Percentiles rank a stretch among this genome's conserved stretches.
Conservation (phyloP, 2,329 filamentous ascomycete species). For the Microcera coccophila region DNA sequence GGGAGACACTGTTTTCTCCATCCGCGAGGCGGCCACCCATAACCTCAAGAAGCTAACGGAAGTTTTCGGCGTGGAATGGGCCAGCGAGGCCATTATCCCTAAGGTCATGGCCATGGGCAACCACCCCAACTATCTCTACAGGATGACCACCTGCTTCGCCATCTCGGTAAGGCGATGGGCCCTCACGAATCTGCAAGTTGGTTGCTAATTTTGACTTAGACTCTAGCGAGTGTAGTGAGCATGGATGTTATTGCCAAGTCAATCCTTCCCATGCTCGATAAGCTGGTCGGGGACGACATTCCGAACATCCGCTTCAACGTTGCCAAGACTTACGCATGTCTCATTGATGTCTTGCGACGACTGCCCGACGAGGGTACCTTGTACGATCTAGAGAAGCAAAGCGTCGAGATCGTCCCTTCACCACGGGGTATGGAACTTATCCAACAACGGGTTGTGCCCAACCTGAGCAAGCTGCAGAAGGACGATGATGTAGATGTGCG, state of each 20-base stretch:
- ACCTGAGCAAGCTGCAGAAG: constrained; percentile 90
- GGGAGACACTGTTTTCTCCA: constrained; percentile 97
- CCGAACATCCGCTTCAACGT: constrained; percentile 99
- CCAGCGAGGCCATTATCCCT: constrained; percentile 92
- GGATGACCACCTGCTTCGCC: constrained; percentile 99
- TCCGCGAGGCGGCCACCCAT: constrained; percentile 92
- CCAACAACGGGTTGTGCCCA: constrained; percentile 80
- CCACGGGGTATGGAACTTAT: constrained; percentile 75
- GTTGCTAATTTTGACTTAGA: constrained; percentile 50
- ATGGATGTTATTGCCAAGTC: constrained; percentile 89
- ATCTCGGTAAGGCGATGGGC: constrained; percentile 70
- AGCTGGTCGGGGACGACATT: constrained; percentile 89
- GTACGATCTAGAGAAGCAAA: constrained; percentile 77
- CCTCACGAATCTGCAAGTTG: not conserved
- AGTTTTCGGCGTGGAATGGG: constrained; percentile 97
- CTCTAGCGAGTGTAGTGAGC: constrained; percentile 86
- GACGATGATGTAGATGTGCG: constrained; percentile 97
- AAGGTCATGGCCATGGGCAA: constrained; percentile 99
- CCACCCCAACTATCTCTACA: constrained; percentile 97
- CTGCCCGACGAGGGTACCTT: constrained; percentile 86
- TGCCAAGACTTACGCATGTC: constrained; percentile 89
- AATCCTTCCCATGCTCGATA: constrained; percentile 93
- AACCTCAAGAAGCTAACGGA: constrained; percentile 98
- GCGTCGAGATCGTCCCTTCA: constrained; percentile 58
- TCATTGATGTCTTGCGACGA: constrained; percentile 88